Evolutionary conservation across 768 basidiomycete species (phyloP).

Genomic region (Tulasnella sp.): DNA sequence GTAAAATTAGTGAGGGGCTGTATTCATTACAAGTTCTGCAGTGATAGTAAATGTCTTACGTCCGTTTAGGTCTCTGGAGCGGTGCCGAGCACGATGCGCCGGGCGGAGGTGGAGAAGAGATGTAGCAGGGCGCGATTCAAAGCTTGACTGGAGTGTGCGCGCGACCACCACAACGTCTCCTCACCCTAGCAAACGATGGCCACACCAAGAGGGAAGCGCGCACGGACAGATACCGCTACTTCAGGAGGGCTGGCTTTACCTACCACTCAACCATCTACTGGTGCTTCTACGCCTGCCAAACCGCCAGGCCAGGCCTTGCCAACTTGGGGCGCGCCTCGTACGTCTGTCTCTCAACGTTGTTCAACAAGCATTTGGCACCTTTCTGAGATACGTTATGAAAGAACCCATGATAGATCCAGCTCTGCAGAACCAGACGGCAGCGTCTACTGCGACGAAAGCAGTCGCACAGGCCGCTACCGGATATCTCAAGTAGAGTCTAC

Average conservation of each 20-base stretch:
- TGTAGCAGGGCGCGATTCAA: too few relatives aligned
- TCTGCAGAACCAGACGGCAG: conserved; percentile 47
- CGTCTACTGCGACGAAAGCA: conserved; percentile 15
- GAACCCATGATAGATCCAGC: conserved; percentile 59
- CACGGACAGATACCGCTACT: not conserved
- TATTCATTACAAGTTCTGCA: too few relatives aligned
- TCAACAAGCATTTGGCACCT: not conserved
- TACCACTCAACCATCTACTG: not conserved
- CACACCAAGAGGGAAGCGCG: not conserved
- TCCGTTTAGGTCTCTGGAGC: too few relatives aligned
- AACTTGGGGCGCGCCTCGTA: not conserved
- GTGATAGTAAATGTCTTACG: too few relatives aligned
- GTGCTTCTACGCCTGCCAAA: not conserved
- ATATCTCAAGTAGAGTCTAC: conserved; percentile 3
- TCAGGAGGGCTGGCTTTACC: conserved; percentile 5
- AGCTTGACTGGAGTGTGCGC: too few relatives aligned
- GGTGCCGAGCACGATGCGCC: too few relatives aligned
- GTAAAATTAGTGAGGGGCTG: too few relatives aligned
- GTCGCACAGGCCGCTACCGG: conserved; percentile 10
- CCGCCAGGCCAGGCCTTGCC: not conserved
- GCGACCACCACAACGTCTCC: too few relatives aligned
- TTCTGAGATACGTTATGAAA: conserved; percentile 19
- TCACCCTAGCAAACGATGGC: not conserved
- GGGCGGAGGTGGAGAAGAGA: too few relatives aligned
- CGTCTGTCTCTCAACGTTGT: not conserved